Base-by-base conservation (phyloP, 2,329 filamentous ascomycete genomes). In the Akanthomyces muscarius region DNA sequence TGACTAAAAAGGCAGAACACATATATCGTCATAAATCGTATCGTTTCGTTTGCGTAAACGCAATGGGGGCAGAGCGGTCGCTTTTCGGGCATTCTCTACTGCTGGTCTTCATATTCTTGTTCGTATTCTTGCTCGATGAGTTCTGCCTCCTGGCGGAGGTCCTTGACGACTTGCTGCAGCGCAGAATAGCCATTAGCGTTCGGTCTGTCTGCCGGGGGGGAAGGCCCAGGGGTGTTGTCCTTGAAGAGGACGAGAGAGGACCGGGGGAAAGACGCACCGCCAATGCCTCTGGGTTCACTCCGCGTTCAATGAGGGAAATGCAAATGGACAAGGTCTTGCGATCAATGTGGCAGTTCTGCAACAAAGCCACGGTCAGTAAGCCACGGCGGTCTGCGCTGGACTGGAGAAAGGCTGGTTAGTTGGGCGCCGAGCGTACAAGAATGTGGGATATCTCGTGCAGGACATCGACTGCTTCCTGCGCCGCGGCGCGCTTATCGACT, bases 251-350 rank as follows among this genome's bases (percentile, higher is more conserved):
- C 1, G 28, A 3, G 38, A 4, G 5, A 30, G n/a, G 3, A 30
- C 7, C 7, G 18, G 38, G 57, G 13, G 33, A 16, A 55, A 36
- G 60, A 68, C 91, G 72, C 83, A 98, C 95, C 28, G 94, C 93
- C 38, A 99, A 81, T 1, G 94, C 95, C 74, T 98, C 94, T 0
- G 95, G 95, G 72, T 97, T 97, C 36, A 98, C 92, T 16, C 95
- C 95, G 72, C 97, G 97, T 77, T 99, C 95, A 69, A 99, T 96
- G 75, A 99, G 85, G 61, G 92, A 97, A 65, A 98, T 94, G 76
- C 95, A 99, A 66, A 97, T 91, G 3, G 93, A 97, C 21, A 99
- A 82, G 23, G 93, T 92, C 61, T 92, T 89, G 38, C 94, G 88
- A 75, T 97, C 93, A 52, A 99, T 87, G 67, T 96, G 86, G 66